Percentiles rank a stretch among this genome's conserved stretches.
Evolutionary conservation across 2,329 filamentous ascomycete species (phyloP).

Genomic region (Pseudocercospora fijiensis): DNA sequence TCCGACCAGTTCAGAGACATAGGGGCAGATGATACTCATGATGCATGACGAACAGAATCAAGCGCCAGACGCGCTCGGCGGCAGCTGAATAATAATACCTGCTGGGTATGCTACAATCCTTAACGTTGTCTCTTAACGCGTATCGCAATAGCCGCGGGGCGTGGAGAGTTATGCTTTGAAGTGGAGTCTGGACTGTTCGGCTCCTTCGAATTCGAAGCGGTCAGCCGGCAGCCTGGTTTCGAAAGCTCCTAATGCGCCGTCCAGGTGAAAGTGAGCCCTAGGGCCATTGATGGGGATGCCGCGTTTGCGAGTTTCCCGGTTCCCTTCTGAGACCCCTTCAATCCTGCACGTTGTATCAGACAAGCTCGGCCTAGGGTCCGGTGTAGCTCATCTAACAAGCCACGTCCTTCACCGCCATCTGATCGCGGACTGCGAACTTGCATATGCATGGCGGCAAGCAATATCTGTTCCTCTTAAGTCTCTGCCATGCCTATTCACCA

Average conservation of each 20-base stretch:
- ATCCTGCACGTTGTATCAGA: background rate
- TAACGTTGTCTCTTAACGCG: background rate
- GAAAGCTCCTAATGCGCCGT: background rate
- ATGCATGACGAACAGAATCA: background rate
- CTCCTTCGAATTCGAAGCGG: background rate
- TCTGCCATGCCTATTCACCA: background rate
- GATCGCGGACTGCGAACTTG: background rate
- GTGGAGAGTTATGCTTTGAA: background rate
- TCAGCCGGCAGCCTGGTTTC: background rate
- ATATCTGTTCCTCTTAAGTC: background rate
- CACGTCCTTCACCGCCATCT: background rate
- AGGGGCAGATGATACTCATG: background rate
- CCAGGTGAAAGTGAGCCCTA: background rate
- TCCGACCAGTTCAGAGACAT: too few relatives aligned
- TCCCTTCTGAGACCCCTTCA: background rate
- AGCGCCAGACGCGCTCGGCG: background rate
- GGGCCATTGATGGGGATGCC: too few relatives aligned
- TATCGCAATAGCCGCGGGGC: background rate
- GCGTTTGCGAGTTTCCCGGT: too few relatives aligned
- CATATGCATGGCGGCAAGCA: background rate
- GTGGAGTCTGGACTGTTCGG: background rate
- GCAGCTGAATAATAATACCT: constrained; percentile 3
- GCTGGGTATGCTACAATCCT: background rate
- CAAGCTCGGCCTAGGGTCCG: background rate
- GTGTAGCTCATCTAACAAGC: background rate